Base-by-base conservation (phyloP, 495 filamentous ascomycete genomes). In the Podospora sp. region DNA sequence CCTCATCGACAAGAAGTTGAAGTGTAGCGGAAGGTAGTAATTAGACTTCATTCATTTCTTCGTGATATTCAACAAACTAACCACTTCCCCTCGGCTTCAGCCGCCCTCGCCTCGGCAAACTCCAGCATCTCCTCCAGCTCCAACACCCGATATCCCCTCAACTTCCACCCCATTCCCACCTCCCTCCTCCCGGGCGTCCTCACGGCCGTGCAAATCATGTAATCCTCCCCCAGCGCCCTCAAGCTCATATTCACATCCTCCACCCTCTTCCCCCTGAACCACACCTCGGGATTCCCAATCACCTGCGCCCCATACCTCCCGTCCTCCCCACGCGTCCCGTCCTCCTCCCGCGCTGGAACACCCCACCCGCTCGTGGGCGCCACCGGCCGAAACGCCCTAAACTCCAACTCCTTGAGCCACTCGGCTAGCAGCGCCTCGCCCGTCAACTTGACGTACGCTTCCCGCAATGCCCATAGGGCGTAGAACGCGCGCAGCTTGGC, bases 381-480 rank as follows among this genome's bases (percentile, higher is more conserved):
- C 33, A 79, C 76, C 33, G 82, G 70, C 35, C 71, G 60, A 46
- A 82, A 80, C 33, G 65, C 53, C 25, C 66, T 55, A 25, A 83
- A 82, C 70, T 82, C 79, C 21, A 84, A 68, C 69, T 90, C 84
- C 56, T 79, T 75, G 63, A 97, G 75, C 93, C 92, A 97, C 2
- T 84, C 81, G 3, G 93, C 93, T 36, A 96, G 79, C 58, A 97
- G 80, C 20, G 92, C 93, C 70, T 96, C 93, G 29, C 93, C 93
- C 9, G 91, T 92, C 86, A 97, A 87, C 84, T 97, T 97, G 68
- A 97, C 87, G 78, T 93, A 97, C 0, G 93, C 91, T 79, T 97
- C 93, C 70, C 95, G 91, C 62, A 95, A 82, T 63, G 90, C 92
- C 92, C 92, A 97, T 69, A 90, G 91, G 1, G 93, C 88, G 72